Evolutionary conservation across 148 eudicot genomes (phyloP), one percentile per base, ranked within the genome.

Genomic region (Fagopyrum esculentum): DNA sequence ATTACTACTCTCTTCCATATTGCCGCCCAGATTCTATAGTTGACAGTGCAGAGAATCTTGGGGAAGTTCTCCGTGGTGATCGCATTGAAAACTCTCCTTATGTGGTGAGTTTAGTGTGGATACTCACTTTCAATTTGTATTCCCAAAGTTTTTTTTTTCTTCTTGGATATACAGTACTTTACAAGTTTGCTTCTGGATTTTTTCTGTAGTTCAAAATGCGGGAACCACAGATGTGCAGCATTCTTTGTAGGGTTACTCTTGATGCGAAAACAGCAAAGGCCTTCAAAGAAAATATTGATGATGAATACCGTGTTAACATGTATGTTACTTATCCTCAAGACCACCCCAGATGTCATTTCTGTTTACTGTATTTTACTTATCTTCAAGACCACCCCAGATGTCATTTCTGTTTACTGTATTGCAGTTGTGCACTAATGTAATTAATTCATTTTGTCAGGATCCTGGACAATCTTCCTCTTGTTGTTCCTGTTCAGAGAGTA

Each of bases 61-160:
- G 90, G 73, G 90, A 87, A 83, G 90, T 87, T 74, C 84, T 87
- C 35, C 90, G 90, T 77, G 90, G 90, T 57, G 90, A 87, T 75
- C 85, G 90, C 50, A 87, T 87, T 77, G 90, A 87, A 74, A 87
- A 85, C 78, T 87, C 90, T 52, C 84, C 88, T 47, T 87, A 81
- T 76, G 74, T 73, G 88, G 90, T 87, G 26, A 82, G 90, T 81
- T 80, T 46, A 61, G 22, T 64, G 6, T 52, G 26, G 44, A 45
- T 45, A 72, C 70, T 17, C 45, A 69, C 71, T 66, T 47, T 66
- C 47, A 43, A 43, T 66, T 59, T 49, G 13, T 30, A 10, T 77
- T 2, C 61, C 63, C 61, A 0, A 51, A 47, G 12, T n/a, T 35
- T 22, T 22, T 35, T 1, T 35, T 1, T 72, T 55, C 50, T 60